Evolutionary conservation across 345 rosid genomes (phyloP).

Genomic region (Eucalyptus decipiens): DNA sequence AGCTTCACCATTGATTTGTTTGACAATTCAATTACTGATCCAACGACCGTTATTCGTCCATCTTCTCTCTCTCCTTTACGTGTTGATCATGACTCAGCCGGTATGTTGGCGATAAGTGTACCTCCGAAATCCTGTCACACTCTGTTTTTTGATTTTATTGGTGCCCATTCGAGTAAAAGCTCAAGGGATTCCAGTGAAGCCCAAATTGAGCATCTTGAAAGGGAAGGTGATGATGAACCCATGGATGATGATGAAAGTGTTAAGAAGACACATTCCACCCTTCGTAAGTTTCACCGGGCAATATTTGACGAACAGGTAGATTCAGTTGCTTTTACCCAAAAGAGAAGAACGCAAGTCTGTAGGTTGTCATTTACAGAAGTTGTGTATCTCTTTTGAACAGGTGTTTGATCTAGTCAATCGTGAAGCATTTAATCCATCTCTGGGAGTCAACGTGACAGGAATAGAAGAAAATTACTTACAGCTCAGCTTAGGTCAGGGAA

Average conservation of each 20-base stretch:
- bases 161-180: slow-evolving; percentile 15
- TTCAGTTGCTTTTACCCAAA: neutral
- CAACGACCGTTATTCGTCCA: slow-evolving; percentile 33
- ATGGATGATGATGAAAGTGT: slow-evolving; percentile 38
- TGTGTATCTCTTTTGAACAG: slow-evolving; percentile 25
- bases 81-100: slow-evolving; percentile 78
- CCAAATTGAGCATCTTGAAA: slow-evolving; percentile 10
- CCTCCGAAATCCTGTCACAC: slow-evolving; percentile 61
- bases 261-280: slow-evolving; percentile 47
- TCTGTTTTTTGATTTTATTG: slow-evolving; percentile 76
- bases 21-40: slow-evolving; percentile 48
- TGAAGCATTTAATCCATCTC: slow-evolving; percentile 67
- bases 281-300: slow-evolving; percentile 69
- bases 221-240: slow-evolving; percentile 9
- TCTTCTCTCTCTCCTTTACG: slow-evolving; percentile 60
- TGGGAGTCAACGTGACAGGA: slow-evolving; percentile 70
- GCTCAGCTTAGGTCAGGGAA: slow-evolving; percentile 63
- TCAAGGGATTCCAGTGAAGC: slow-evolving; percentile 15
- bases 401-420: slow-evolving; percentile 76
- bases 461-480: slow-evolving; percentile 74
- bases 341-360: neutral
- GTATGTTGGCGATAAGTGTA: slow-evolving; percentile 82
- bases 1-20: slow-evolving; percentile 85
- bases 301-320: slow-evolving; percentile 83
- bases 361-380: neutral